Evolutionary conservation across 768 basidiomycete genomes (phyloP).

Genomic region (Cyclocybe aegerita): DNA sequence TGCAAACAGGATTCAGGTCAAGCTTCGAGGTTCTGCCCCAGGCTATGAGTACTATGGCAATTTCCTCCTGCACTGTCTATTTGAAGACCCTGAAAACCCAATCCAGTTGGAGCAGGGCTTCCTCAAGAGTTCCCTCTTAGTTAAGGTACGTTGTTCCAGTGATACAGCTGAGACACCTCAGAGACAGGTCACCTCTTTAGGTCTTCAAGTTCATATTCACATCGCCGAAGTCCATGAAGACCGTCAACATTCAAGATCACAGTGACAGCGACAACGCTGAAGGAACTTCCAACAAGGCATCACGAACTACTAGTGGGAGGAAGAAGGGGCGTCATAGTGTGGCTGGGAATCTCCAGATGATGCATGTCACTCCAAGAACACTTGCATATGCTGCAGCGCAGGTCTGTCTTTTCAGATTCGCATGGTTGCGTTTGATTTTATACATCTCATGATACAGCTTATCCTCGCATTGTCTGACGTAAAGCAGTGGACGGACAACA

Average conservation of each 20-base stretch:
- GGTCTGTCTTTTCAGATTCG: slow-evolving; percentile 15
- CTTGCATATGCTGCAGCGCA: slow-evolving; percentile 30
- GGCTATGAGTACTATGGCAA: slow-evolving; percentile 6
- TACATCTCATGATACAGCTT: slow-evolving; percentile 11
- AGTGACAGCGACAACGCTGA: slow-evolving; percentile 7
- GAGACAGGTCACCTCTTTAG: slow-evolving; percentile 7
- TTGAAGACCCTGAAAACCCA: slow-evolving; percentile 4
- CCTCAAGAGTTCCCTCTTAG: slow-evolving; percentile 16
- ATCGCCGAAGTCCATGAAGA: slow-evolving; percentile 15
- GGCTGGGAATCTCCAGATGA: slow-evolving; percentile 14
- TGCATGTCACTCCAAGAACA: slow-evolving; percentile 20
- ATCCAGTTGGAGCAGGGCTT: slow-evolving; percentile 16
- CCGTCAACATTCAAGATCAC: too few relatives aligned
- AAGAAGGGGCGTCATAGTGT: slow-evolving; percentile 6
- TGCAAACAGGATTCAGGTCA: slow-evolving; percentile 17
- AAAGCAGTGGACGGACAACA: slow-evolving; percentile 8
- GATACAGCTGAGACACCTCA: not conserved
- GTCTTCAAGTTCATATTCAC: slow-evolving; percentile 16
- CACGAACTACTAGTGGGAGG: not conserved
- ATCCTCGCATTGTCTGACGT: slow-evolving; percentile 14
- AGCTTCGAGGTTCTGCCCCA: slow-evolving; percentile 8
- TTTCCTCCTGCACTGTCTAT: too few relatives aligned
- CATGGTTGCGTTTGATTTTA: not conserved
- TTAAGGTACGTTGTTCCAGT: slow-evolving; percentile 17
- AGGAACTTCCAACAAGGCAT: slow-evolving; percentile 7